Evolutionary conservation across 345 rosid genomes (phyloP).

Genomic region (Eucalyptus cloeziana): DNA sequence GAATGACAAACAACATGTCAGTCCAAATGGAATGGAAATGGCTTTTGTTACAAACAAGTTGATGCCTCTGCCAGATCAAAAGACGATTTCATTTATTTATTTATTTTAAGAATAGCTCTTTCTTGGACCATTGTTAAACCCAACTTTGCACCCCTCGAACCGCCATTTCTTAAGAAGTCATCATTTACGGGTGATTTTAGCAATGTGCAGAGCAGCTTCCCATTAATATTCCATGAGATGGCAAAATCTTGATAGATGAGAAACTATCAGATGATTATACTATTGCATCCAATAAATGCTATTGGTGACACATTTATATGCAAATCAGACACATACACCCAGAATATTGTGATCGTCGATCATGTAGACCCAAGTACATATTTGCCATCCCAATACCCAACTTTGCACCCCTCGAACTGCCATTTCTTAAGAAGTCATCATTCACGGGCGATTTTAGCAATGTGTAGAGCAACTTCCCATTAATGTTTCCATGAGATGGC

Average conservation of each 20-base stretch:
- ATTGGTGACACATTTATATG: background rate
- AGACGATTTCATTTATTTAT: background rate
- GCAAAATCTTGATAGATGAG: background rate
- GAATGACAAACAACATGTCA: background rate
- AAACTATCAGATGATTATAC: background rate
- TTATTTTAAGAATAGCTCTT: background rate
- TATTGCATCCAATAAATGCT: background rate
- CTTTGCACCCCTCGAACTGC: background rate
- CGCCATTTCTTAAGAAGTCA: background rate
- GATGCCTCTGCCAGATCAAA: background rate
- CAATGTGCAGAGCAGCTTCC: background rate
- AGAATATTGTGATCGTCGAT: background rate
- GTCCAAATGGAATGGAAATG: background rate
- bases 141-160: background rate
- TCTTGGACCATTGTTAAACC: background rate
- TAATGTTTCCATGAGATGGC: background rate
- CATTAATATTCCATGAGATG: background rate
- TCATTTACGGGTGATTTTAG: background rate
- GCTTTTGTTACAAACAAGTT: background rate
- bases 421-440: background rate
- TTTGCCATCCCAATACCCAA: background rate
- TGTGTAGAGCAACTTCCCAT: background rate
- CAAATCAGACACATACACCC: background rate
- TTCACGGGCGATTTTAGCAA: background rate
- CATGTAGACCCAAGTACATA: background rate